These are phyloP conservation scores for Fusarium mexicanum DNA, from an alignment of 2,329 filamentous ascomycete species.

Conservation along the genomic window DNA sequence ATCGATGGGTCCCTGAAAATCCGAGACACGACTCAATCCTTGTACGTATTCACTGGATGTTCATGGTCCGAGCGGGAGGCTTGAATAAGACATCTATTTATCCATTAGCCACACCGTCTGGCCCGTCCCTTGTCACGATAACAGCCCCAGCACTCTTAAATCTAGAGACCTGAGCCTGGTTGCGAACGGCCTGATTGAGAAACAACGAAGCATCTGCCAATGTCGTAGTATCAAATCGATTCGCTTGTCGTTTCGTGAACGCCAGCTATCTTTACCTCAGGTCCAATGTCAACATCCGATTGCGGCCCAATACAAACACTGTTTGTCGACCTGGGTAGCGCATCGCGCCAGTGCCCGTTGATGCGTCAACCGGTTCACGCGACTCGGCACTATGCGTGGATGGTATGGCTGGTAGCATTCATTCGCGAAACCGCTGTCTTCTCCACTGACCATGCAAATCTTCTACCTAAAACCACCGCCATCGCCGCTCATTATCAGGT, in stretches of 20 bases:
- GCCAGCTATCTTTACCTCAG: conserved; percentile 1
- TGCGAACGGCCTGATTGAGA: conserved; percentile 24
- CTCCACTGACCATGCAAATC: conserved; percentile 28
- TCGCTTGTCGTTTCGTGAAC: conserved; percentile 30
- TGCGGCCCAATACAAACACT: conserved; percentile 9
- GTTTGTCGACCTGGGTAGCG: neutral
- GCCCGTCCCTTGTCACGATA: conserved; percentile 6
- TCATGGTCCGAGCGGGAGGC: conserved; percentile 24
- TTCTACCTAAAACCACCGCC: conserved; percentile 32
- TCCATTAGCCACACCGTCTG: conserved; percentile 23
- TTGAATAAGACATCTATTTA: conserved; percentile 7
- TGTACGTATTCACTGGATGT: conserved; percentile 9
- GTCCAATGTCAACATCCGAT: conserved; percentile 15
- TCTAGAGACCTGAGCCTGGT: neutral
- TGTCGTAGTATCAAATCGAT: conserved; percentile 20
- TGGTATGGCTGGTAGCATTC: conserved; percentile 14
- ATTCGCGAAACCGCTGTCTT: conserved; percentile 10
- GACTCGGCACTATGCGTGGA: conserved; percentile 6
- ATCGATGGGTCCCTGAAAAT: conserved; percentile 17
- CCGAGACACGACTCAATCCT: conserved; percentile 26
- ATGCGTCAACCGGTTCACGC: conserved; percentile 36
- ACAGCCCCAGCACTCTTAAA: conserved; percentile 5
- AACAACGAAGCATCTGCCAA: conserved; percentile 21
- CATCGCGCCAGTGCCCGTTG: conserved; percentile 28
- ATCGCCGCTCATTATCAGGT: conserved; percentile 25